Conservation (phyloP, 495 filamentous ascomycete species). For the Chaetomium cochliodes region DNA sequence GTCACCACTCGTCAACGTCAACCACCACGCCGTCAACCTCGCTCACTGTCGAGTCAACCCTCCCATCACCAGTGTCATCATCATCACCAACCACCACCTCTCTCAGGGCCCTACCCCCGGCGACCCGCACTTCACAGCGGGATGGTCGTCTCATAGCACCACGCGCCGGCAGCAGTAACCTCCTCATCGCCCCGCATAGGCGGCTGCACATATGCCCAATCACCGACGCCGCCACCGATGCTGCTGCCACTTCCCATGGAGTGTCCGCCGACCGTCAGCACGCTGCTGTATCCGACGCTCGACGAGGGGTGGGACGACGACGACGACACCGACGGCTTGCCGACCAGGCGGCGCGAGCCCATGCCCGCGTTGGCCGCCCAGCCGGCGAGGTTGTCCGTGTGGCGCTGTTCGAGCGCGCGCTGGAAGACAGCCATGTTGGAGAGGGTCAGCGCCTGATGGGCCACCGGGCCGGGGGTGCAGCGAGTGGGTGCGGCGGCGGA, state of each 20-base stretch:
- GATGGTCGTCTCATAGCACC: conserved; percentile 8
- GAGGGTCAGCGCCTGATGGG: conserved; percentile 7
- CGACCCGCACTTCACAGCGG: background rate
- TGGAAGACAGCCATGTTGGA: conserved; percentile 9
- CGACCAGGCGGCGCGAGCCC: conserved; percentile 7
- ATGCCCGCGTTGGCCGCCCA: conserved; percentile 22
- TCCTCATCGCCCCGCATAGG: background rate
- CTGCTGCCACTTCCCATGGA: background rate
- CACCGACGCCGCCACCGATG: background rate
- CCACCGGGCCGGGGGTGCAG: background rate
- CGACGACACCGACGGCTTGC: background rate
- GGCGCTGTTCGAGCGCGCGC: background rate
- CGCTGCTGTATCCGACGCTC: background rate
- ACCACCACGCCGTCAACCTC: too few species aligned
- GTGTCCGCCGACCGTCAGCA: background rate
- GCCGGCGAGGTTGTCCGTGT: conserved; percentile 9
- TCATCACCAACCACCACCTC: too few species aligned
- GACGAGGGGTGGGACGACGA: background rate
- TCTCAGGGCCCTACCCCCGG: too few species aligned
- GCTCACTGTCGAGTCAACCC: too few species aligned
- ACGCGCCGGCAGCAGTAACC: conserved; percentile 16
- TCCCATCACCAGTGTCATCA: too few species aligned
- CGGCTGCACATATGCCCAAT: background rate
- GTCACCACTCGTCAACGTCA: background rate
- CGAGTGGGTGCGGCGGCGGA: background rate